Base-by-base conservation (phyloP, 768 basidiomycete genomes). In the Leccinum obscurum region DNA sequence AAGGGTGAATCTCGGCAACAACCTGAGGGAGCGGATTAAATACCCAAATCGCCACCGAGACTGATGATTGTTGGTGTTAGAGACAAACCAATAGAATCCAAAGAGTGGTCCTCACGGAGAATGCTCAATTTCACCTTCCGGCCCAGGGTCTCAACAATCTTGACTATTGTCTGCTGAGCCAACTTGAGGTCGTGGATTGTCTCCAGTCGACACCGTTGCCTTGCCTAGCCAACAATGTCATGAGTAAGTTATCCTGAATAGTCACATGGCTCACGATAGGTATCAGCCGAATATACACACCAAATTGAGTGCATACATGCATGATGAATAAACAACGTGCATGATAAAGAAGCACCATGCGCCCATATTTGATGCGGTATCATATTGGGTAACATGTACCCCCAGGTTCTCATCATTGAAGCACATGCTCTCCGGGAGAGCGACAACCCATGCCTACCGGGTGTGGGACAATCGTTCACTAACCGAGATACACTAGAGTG, bases 331-430 rank as follows among this genome's bases (percentile, higher is more conserved):
- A 62, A 88, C 77, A 50, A 85, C 78, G 70, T 93, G 90, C 79
- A 91, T 88, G 69, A 80, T 80, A 64, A 84, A 89, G 75, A 84
- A 93, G 66, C 87, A 89, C 92, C 91, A 93, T 10, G 89, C 88
- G 51, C 90, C 88, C 30, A 82, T 82, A 65, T 90, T 91, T 15
- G 88, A 87, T 65, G 83, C 84, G 22, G 90, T 92, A 68, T 90
- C 90, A 64, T 92, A 88, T 84, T 90, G 89, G 17, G 85, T 82
- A 62, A 85, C 77, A 65, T 93, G 89, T 20, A 86, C 83, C 63
- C 80, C 77, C 20, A 92, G 72, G 69, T 81, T 91, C 66, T 88
- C 83, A 51, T 88, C 85, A 24, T 82, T 86, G 68, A 89, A 92
- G 8, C 81, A 83, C 50, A 93, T 82, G 66, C 87, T 82, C 46